Base-by-base conservation (phyloP, 2,329 filamentous ascomycete genomes). In the Peltaster fructicola region DNA sequence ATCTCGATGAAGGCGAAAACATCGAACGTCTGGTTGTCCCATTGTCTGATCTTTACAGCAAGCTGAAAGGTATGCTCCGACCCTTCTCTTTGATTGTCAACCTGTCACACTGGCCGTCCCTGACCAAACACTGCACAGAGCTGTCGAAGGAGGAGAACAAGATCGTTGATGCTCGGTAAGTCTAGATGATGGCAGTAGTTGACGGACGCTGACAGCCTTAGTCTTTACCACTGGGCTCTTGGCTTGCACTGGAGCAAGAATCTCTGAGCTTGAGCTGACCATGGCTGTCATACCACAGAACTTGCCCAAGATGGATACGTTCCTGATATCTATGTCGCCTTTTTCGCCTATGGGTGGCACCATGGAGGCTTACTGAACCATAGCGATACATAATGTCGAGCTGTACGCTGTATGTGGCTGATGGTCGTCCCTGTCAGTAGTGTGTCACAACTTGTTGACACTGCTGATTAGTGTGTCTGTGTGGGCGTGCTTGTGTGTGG, bases 11-110 rank as follows among this genome's bases (percentile, higher is more conserved):
- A 25, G 67, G 66, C 7, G 67, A 71, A 49, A 59, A 65, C 39
- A 72, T 73, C 31, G 54, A 69, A 47, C 49, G 64, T n/a, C 59
- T 70, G 2, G 53, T 69, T 11, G 58, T 72, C 24, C 66, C 65
- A 21, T 41, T 73, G 8, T 42, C 50, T 12, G 61, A 68, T 40
- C 45, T 73, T 20, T 69, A 68, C 43, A 56, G 63, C 16, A 53
- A 59, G 26, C 42, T 72, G 29, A 58, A 52, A 43, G 50, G 48
- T 58, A 51, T 26, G 36, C 27, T 8, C 9, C 4, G 22, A 6
- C 17, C 11, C 19, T 5, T n/a, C n/a, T 20, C 14, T 14, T 9
- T 17, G 4, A 20, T 7, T 4, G n/a, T 4, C 6, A 4, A 12
- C 10, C n/a, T 7, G 18, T 12, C 6, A 12, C 21, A 23, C 9